Evolutionary conservation across 805 yeast species (phyloP), one percentile per base, ranked within the genome.

Genomic region (Yarrowia sp.): DNA sequence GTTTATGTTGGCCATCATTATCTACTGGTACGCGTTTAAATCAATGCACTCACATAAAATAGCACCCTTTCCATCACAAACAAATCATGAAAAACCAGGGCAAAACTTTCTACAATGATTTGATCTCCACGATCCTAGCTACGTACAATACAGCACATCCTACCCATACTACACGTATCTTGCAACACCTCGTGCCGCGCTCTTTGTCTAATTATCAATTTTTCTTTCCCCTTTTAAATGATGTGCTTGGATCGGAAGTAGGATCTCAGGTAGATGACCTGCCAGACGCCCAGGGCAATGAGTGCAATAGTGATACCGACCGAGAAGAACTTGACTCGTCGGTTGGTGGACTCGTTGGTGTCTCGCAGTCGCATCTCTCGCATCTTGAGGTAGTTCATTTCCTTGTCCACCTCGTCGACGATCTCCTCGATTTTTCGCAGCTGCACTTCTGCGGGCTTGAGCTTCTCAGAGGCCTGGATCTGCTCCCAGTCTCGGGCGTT

Each of bases 401-500:
- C 97, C 67, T 79, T 80, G 66, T 82, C 82, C 71, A 95, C 84
- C 79, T 95, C 98, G 70, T 85, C 88, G 57, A 96, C 84, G 77
- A 90, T 77, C 74, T 89, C 97, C 76, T 91, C 93, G 66, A 93
- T 82, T 75, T 88, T 87, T 77, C 95, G 88, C 75, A 95, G 82
- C 72, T 90, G 96, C 65, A 92, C 86, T 78, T 95, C 99, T 60
- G 88, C 85, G 4, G 99, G 98, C 78, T 89, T 90, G 76, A 95
- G 86, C 75, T 91, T 90, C 77, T 95, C 98, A 50, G 89, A 84
- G 53, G 96, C 92, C 80, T 92, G 97, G 68, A 92, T 81, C 28
- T 92, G 90, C 74, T 92, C 91, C 98, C 98, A 95, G 79, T 95
- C 98, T 77, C 98, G 88, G 45, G 98, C 99, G 72, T 92, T 90